A percentile compares a stretch with the other conserved stretches of the same genome.
Conservation (phyloP, 768 basidiomycete species). For the Flagelloscypha sp. region DNA sequence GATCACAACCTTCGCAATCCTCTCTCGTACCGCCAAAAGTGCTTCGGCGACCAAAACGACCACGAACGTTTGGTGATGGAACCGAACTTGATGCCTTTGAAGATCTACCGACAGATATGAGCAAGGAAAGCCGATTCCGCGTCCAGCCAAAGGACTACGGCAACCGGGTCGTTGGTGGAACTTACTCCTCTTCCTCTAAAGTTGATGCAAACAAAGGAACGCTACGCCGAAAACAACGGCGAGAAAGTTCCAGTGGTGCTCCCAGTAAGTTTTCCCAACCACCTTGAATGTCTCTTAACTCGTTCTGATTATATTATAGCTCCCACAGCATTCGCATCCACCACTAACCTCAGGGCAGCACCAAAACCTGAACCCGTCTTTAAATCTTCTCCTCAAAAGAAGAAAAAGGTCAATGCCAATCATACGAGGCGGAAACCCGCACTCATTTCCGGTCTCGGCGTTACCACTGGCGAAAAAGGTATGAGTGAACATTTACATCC, state of each 20-base stretch:
- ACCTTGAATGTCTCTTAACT: conserved; percentile 13
- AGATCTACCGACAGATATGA: conserved; percentile 79
- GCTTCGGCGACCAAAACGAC: conserved; percentile 70
- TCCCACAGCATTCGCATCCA: conserved; percentile 25
- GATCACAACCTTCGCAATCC: conserved; percentile 32
- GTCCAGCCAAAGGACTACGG: conserved; percentile 66
- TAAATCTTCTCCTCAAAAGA: conserved; percentile 32
- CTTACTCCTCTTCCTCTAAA: conserved; percentile 32
- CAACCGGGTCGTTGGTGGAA: conserved; percentile 52
- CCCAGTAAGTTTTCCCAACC: conserved; percentile 29
- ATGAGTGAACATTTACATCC: conserved; percentile 13
- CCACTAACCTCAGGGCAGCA: conserved; percentile 48
- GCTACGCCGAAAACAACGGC: conserved; percentile 47
- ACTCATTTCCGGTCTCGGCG: conserved; percentile 78
- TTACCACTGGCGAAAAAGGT: conserved; percentile 67
- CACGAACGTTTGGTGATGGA: conserved; percentile 73
- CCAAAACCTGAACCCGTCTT: conserved; percentile 46
- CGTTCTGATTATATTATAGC: conserved; percentile 9
- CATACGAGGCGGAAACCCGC: conserved; percentile 70
- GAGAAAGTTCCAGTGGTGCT: conserved; percentile 31
- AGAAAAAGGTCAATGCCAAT: conserved; percentile 45
- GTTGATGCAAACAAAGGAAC: conserved; percentile 45
- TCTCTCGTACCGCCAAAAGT: conserved; percentile 58
- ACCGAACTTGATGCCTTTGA: conserved; percentile 86
- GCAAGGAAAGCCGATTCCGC: conserved; percentile 67